Conservation (phyloP, 352 stramenopile genomes). For the Globisporangium parvum region DNA sequence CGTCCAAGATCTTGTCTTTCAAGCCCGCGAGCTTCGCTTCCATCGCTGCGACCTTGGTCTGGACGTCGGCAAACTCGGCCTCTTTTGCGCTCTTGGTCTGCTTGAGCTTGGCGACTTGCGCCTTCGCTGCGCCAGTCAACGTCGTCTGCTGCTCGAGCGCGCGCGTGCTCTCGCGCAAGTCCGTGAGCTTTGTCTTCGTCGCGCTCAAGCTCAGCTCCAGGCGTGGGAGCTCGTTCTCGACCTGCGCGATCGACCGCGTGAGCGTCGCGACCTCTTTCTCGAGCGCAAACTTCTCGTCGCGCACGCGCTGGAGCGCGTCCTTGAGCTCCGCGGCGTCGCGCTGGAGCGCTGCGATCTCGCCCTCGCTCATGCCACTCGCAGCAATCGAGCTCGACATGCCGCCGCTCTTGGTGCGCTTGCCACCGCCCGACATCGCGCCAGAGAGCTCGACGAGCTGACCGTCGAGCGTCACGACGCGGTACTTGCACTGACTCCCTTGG, state of each 20-base stretch:
- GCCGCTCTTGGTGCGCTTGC: conserved; percentile 88
- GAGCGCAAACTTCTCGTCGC: conserved; percentile 57
- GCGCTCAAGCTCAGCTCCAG: conserved; percentile 80
- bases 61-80: conserved; percentile 66
- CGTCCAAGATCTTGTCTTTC: conserved; percentile 94
- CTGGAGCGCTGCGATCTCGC: conserved; percentile 62
- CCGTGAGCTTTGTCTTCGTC: conserved; percentile 53
- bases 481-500: conserved; percentile 90
- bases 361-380: conserved; percentile 35
- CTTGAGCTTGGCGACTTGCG: conserved; percentile 82
- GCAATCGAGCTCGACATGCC: conserved; percentile 89
- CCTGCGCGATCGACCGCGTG: conserved; percentile 83
- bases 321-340: conserved; percentile 41
- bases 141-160: conserved; percentile 85
- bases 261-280: conserved; percentile 84
- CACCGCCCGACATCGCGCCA: conserved; percentile 99
- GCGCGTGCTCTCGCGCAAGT: conserved; percentile 52
- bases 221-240: conserved; percentile 89
- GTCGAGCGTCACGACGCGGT: conserved; percentile 96
- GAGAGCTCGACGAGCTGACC: conserved; percentile 98
- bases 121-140: conserved; percentile 82
- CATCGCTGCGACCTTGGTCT: conserved; percentile 62
- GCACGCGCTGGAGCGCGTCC: conserved; percentile 47
- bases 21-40: conserved; percentile 86
- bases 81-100: conserved; percentile 87